Conservation (phyloP, 345 rosid species). For the Carallia pectinifolia region DNA sequence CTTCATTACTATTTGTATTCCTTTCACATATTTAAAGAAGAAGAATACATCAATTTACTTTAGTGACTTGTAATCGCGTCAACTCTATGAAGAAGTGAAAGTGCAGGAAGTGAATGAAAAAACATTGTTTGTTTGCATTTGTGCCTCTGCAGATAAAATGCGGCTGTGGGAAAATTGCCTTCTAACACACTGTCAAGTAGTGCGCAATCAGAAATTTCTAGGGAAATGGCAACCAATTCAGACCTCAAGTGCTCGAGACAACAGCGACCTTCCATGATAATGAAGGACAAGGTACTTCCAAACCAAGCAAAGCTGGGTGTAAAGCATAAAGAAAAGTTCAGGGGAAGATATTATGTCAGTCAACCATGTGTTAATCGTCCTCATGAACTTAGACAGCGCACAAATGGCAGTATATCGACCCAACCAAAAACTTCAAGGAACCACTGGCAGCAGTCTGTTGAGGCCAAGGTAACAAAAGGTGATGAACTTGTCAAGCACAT, state of each 20-base stretch:
- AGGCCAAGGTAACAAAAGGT: constrained; percentile 33
- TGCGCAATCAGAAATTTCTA: constrained; percentile 2
- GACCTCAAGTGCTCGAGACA: constrained; percentile 36
- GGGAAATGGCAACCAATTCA: constrained; percentile 35
- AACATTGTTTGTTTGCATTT: not conserved
- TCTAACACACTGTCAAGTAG: constrained; percentile 26
- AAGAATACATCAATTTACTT: not conserved
- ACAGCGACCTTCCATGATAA: constrained; percentile 30
- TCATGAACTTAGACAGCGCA: constrained; percentile 20
- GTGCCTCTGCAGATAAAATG: constrained; percentile 12
- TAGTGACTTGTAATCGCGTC: not conserved
- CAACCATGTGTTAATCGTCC: constrained; percentile 12
- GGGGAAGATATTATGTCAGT: constrained; percentile 21
- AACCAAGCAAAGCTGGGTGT: constrained; percentile 23
- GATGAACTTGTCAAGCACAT: constrained; percentile 81
- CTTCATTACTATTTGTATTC: not conserved
- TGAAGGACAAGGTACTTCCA: constrained; percentile 35
- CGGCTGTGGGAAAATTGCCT: constrained; percentile 19
- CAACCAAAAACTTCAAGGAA: constrained; percentile 34
- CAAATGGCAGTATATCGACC: constrained; percentile 23
- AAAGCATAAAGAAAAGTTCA: constrained; percentile 37
- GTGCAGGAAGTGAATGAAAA: not conserved
- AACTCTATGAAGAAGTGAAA: not conserved
- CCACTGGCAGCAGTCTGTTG: constrained; percentile 19
- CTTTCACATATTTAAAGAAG: not conserved